Conservation (phyloP, 352 stramenopile genomes). For the Phytopythium delawarense region DNA sequence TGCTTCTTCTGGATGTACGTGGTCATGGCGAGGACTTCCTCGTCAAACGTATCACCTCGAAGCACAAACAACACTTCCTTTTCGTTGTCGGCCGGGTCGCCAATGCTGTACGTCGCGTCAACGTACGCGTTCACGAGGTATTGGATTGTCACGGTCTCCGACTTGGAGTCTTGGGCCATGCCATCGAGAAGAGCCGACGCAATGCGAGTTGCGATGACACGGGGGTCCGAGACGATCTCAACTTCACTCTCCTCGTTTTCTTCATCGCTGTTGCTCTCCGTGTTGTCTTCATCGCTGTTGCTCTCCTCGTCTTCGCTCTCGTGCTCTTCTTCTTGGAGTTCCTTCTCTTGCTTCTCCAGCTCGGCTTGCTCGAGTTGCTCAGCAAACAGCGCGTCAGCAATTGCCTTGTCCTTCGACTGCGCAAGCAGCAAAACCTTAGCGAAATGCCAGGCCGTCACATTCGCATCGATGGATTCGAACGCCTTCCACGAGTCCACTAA, state of each 20-base stretch:
- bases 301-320: not conserved
- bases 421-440: constrained; percentile 71
- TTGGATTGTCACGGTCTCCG: constrained; percentile 36
- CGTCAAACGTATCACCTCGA: constrained; percentile 40
- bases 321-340: constrained; percentile 1
- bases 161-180: constrained; percentile 35
- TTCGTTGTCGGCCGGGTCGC: constrained; percentile 27
- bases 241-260: constrained; percentile 8
- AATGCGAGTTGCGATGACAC: constrained; percentile 22
- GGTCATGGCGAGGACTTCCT: constrained; percentile 69
- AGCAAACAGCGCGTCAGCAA: not conserved
- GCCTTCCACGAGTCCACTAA: constrained; percentile 43
- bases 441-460: constrained; percentile 72
- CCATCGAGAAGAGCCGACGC: constrained; percentile 52
- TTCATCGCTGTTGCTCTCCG: constrained; percentile 10
- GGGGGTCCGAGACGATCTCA: constrained; percentile 6
- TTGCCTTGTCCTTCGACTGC: constrained; percentile 45
- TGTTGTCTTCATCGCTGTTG: constrained; percentile 8
- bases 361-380: not conserved
- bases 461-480: constrained; percentile 26
- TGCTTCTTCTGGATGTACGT: constrained; percentile 78
- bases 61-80: constrained; percentile 44
- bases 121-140: constrained; percentile 63
- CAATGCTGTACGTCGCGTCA: constrained; percentile 40
- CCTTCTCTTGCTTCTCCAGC: not conserved